Evolutionary conservation across 2,329 filamentous ascomycete species (phyloP), one percentile per base, ranked within the genome.

Genomic region (Colletotrichum musicola): DNA sequence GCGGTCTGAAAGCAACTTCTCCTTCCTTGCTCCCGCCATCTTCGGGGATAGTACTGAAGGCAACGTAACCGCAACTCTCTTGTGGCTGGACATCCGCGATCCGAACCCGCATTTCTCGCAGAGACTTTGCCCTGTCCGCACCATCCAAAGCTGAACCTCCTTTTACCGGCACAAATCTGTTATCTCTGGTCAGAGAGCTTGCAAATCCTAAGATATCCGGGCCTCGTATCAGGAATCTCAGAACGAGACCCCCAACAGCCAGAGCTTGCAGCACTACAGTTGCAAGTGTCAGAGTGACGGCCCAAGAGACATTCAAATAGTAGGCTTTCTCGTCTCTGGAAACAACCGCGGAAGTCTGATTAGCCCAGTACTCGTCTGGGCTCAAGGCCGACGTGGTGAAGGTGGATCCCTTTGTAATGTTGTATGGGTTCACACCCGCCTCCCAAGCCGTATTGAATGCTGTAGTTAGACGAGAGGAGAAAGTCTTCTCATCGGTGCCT

Each of bases 131-230:
- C 1, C 64, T 50, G 6, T 44, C 18, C 0, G 64, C 40, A 4
- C 58, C 58, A 14, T 14, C 50, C 1, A 62, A 22, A 4, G 18
- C 35, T 10, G 58, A 63, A 4, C 58, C 64, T 1, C 35, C 42
- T 1, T 13, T 35, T 16, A 56, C 38, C 10, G 50, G 58, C 13
- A 67, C 30, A 18, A 14, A 47, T 7, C 4, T 0, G 4, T 63
- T 67, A 7, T 63, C 64, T 2, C 59, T 22, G 16, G 60, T 62
- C 38, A 67, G 38, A 6, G 64, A 57, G 4, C 59, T 67, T 1
- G 58, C 51, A 25, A 56, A 67, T 12, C 50, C 59, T 0, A 67
- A 51, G 1, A 67, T 40, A 18, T 67, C 64, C n/a, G 64, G 58
- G 0, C 42, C 59, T 3, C 42, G 42, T 10, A 56, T 67, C 6